These are phyloP conservation scores for Gonapodya sp. DNA, from an alignment of 192 early-diverging fungal genomes.

Conservation along the genomic window DNA sequence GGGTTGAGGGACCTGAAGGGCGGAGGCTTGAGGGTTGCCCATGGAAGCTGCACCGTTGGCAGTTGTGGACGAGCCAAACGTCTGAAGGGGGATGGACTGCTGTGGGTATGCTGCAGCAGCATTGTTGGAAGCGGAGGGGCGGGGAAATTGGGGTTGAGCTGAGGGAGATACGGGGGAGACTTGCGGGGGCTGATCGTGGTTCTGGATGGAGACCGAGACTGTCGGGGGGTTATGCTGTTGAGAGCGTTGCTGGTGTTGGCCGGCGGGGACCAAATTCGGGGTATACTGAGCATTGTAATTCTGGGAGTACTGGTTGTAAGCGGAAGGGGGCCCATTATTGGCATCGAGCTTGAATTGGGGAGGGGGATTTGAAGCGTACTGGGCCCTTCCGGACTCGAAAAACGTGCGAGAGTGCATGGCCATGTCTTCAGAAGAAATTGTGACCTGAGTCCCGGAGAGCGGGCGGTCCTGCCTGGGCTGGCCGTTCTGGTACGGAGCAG, in stretches of 20 bases:
- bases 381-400: background rate
- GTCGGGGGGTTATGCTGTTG: background rate
- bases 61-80: background rate
- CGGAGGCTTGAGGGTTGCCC: background rate
- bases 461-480: background rate
- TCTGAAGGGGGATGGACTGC: background rate
- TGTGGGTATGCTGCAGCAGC: too few relatives aligned
- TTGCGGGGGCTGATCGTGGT: background rate
- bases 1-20: background rate
- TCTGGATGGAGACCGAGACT: too few relatives aligned
- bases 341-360: background rate
- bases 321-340: background rate
- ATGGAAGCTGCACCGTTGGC: background rate
- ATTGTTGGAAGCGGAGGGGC: background rate
- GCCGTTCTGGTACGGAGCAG: background rate
- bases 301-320: too few relatives aligned
- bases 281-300: background rate
- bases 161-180: background rate
- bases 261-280: background rate
- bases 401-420: background rate
- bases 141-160: background rate
- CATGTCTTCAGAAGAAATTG: background rate
- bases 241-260: background rate
- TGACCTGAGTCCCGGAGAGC: background rate
- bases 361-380: background rate